These are phyloP conservation scores for Cladosporium austrohemisphaericum DNA, from an alignment of 2,329 filamentous ascomycete species.

Conservation along the genomic window DNA sequence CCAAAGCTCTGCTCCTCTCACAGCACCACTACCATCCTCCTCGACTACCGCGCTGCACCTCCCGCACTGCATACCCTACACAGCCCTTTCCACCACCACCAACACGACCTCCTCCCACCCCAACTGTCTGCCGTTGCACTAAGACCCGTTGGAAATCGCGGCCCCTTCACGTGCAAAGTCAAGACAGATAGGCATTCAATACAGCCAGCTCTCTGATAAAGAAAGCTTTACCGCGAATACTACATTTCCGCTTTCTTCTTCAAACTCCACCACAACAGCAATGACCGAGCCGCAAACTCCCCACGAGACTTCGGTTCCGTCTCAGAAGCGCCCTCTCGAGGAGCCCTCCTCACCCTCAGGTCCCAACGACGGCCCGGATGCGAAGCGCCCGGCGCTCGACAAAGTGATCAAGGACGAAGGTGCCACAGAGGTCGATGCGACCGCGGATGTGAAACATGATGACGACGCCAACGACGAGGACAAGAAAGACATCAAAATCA, in stretches of 20 bases:
- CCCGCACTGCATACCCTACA: constrained; percentile 9
- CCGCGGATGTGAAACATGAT: constrained; percentile 14
- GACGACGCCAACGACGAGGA: constrained; percentile 21
- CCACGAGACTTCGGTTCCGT: constrained; percentile 50
- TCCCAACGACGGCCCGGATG: constrained; percentile 88
- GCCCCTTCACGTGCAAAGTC: constrained; percentile 6
- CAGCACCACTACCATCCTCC: constrained; percentile 3
- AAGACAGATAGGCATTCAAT: constrained; percentile 13
- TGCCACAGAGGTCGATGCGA: constrained; percentile 38
- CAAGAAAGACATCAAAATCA: constrained; percentile 16
- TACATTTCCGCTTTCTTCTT: not conserved
- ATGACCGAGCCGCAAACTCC: constrained; percentile 34
- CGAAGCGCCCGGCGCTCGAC: constrained; percentile 92
- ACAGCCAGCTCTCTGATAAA: constrained; percentile 7
- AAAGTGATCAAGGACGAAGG: constrained; percentile 71
- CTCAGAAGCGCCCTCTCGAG: constrained; percentile 91
- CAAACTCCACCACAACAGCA: not conserved
- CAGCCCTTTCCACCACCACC: constrained; percentile 2
- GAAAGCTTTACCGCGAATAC: not conserved
- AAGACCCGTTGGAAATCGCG: constrained; percentile 7
- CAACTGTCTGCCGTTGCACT: not conserved
- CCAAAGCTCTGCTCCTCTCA: constrained; percentile 7
- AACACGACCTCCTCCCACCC: constrained; percentile 9
- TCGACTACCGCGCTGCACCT: constrained; percentile 6
- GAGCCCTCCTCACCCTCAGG: constrained; percentile 93